phyloP scores from a whole-genome alignment of 306 rosid species.

The Oemleria cerasiformis region DNA sequence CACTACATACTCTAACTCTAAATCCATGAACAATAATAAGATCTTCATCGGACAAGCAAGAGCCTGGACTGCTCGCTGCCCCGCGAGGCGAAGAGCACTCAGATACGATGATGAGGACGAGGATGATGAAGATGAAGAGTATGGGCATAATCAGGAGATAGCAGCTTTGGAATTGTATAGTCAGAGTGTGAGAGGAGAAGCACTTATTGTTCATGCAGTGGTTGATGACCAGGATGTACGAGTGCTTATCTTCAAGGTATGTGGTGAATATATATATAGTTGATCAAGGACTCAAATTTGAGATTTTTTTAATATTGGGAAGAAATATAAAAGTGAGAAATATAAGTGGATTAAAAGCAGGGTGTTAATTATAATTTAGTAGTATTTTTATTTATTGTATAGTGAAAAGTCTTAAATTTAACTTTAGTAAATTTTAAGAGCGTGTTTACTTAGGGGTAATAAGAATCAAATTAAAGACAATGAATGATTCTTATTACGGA shows the following conservation, averaged over 20 bases:
- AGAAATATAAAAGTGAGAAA: too few relatives aligned
- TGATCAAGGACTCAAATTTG: too few relatives aligned
- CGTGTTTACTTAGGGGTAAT: too few relatives aligned
- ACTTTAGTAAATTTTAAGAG: too few relatives aligned
- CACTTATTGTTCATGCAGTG: conserved; percentile 64
- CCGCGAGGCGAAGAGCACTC: conserved; percentile 54
- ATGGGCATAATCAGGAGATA: conserved; percentile 61
- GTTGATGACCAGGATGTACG: conserved; percentile 58
- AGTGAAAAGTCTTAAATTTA: too few relatives aligned
- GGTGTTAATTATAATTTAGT: too few relatives aligned
- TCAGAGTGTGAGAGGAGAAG: conserved; percentile 62
- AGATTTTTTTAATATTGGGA: too few relatives aligned
- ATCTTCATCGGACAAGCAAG: conserved; percentile 5
- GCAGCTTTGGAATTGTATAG: conserved; percentile 60
- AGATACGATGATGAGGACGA: conserved; percentile 40
- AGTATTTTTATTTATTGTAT: too few relatives aligned
- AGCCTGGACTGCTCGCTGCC: conserved; percentile 25
- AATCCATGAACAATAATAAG: conserved; percentile 4
- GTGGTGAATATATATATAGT: not conserved
- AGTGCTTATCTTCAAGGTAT: conserved; percentile 82
- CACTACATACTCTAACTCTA: not conserved
- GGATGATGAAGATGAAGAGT: conserved; percentile 43
- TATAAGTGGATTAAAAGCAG: too few relatives aligned
- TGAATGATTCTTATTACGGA: too few relatives aligned
- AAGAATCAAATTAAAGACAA: too few relatives aligned